phyloP scores from a whole-genome alignment of 2,329 filamentous ascomycete genomes.

The Cladobotryum protrusum region DNA sequence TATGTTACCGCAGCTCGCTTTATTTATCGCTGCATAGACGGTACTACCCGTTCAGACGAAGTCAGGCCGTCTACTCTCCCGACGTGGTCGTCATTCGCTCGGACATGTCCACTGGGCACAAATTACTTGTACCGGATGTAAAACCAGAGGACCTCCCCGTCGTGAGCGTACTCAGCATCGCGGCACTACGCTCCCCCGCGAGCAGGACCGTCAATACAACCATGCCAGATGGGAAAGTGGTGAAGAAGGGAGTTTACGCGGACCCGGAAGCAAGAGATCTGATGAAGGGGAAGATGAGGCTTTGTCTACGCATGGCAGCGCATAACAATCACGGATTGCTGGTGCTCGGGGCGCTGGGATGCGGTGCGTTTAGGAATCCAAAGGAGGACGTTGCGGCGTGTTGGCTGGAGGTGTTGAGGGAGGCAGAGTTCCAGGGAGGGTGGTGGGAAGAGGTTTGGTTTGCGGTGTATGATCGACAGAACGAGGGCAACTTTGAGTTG shows the following conservation, averaged over 20 bases:
- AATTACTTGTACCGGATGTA: conserved; percentile 31
- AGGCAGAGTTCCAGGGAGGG: conserved; percentile 55
- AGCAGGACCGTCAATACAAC: conserved; percentile 14
- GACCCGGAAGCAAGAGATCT: conserved; percentile 39
- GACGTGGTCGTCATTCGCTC: conserved; percentile 53
- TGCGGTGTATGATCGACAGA: conserved; percentile 47
- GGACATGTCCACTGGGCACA: conserved; percentile 39
- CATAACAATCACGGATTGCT: conserved; percentile 49
- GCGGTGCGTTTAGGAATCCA: conserved; percentile 61
- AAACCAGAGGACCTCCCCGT: conserved; percentile 37
- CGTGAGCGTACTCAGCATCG: conserved; percentile 56
- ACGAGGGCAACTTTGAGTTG: conserved; percentile 43
- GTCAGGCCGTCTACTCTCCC: conserved; percentile 53
- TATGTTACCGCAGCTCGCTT: conserved; percentile 58
- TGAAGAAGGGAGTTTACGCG: conserved; percentile 33
- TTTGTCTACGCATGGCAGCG: conserved; percentile 55
- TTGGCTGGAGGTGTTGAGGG: conserved; percentile 54
- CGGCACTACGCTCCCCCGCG: conserved; percentile 44
- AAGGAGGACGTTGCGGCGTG: conserved; percentile 53
- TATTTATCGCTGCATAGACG: conserved; percentile 37
- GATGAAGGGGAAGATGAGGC: conserved; percentile 58
- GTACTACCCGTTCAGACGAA: conserved; percentile 48
- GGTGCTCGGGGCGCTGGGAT: conserved; percentile 63
- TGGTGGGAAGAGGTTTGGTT: conserved; percentile 62
- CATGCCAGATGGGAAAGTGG: conserved; percentile 15